phyloP scores from a whole-genome alignment of 164 flowering plant species.

The Aristolochia fimbriata region DNA sequence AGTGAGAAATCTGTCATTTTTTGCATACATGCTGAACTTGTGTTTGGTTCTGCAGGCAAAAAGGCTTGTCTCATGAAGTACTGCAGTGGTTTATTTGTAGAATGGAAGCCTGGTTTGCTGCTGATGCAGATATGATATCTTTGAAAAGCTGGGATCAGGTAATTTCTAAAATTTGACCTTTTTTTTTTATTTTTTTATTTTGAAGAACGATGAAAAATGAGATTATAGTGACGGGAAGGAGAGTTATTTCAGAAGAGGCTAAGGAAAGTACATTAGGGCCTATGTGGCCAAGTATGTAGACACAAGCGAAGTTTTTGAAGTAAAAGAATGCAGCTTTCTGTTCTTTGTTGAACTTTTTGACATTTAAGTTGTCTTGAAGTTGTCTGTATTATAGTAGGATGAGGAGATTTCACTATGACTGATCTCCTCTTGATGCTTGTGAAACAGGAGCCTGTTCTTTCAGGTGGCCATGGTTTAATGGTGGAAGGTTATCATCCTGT shows the following conservation, averaged over 20 bases:
- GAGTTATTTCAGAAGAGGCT: too few species aligned
- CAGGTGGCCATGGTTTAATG: slow-evolving; percentile 98
- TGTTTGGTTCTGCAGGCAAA: slow-evolving; percentile 33
- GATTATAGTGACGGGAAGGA: too few species aligned
- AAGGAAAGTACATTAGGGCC: too few species aligned
- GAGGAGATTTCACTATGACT: too few species aligned
- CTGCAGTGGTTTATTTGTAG: slow-evolving; percentile 85
- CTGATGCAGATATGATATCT: slow-evolving; percentile 85
- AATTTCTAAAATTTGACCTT: background rate
- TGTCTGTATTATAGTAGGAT: too few species aligned
- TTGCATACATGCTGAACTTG: background rate
- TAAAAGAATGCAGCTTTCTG: too few species aligned
- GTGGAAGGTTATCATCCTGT: slow-evolving; percentile 86
- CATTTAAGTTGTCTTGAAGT: too few species aligned
- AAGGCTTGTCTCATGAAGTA: slow-evolving; percentile 73
- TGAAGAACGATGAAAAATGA: background rate
- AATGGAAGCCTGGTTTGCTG: slow-evolving; percentile 99
- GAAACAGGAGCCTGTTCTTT: slow-evolving; percentile 70
- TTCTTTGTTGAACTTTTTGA: too few species aligned
- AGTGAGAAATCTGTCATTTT: background rate
- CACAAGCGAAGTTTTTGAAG: too few species aligned
- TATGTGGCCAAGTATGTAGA: too few species aligned
- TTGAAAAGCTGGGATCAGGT: slow-evolving; percentile 88
- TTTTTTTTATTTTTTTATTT: background rate
- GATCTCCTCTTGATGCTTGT: background rate